Conservation (phyloP, 805 yeast genomes). For the Priceomyces haplophilus region DNA sequence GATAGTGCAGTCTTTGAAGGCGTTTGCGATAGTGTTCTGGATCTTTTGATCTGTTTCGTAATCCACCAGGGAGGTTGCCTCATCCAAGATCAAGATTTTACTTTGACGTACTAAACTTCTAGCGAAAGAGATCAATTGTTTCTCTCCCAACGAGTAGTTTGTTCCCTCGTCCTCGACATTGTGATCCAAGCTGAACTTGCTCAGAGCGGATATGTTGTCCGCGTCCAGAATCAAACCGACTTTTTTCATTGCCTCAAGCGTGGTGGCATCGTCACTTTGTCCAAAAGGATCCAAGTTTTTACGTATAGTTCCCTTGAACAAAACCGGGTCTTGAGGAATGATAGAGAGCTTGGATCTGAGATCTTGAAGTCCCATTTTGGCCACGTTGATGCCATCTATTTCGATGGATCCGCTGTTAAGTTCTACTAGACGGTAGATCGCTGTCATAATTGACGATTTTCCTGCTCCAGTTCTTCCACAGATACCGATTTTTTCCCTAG, state of each 20-base stretch:
- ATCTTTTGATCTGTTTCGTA: conserved; percentile 38
- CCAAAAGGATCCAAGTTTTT: conserved; percentile 59
- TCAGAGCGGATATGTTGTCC: conserved; percentile 12
- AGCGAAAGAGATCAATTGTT: conserved; percentile 38
- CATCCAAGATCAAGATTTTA: conserved; percentile 38
- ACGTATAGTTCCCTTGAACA: conserved; percentile 54
- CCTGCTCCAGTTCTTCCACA: conserved; percentile 91
- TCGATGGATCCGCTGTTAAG: conserved; percentile 42
- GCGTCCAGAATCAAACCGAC: conserved; percentile 38
- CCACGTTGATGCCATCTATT: conserved; percentile 57
- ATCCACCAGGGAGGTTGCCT: conserved; percentile 40
- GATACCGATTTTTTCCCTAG: conserved; percentile 69
- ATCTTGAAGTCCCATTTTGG: conserved; percentile 46
- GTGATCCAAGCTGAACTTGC: conserved; percentile 36
- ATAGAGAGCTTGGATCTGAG: conserved; percentile 55
- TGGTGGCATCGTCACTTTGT: conserved; percentile 41
- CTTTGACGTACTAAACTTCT: conserved; percentile 35
- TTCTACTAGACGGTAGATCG: conserved; percentile 52
- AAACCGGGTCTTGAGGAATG: conserved; percentile 66
- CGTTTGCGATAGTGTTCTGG: conserved; percentile 31
- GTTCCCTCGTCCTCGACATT: conserved; percentile 35
- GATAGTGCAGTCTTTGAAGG: conserved; percentile 33
- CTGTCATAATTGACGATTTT: conserved; percentile 61
- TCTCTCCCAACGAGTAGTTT: conserved; percentile 38
- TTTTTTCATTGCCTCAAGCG: conserved; percentile 55